Evolutionary conservation across 441 rosid genomes (phyloP).

Genomic region (Populus tomentosa): DNA sequence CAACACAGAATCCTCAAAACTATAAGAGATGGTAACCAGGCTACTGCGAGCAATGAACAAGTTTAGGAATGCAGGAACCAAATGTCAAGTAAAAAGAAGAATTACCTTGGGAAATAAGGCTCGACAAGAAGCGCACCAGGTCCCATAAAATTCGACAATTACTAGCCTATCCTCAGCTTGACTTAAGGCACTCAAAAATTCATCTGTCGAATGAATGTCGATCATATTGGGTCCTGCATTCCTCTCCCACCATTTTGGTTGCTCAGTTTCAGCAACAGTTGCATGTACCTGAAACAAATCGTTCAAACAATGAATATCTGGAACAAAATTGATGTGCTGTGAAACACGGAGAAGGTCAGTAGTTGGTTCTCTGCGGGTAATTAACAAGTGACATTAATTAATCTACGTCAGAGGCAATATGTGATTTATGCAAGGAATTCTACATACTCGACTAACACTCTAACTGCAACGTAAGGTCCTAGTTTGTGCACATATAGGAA

Average conservation of each 20-base stretch:
- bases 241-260: constrained; percentile 98
- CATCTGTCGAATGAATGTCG: constrained; percentile 89
- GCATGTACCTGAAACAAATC: constrained; percentile 55
- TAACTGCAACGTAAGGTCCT: no score
- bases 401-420: neutral
- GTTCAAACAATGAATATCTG: constrained; percentile 1
- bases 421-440: neutral
- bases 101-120: constrained; percentile 87
- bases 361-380: neutral
- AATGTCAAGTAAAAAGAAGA: constrained; percentile 1
- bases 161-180: constrained; percentile 87
- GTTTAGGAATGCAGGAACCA: neutral
- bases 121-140: constrained; percentile 97
- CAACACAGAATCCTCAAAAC: neutral
- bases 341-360: neutral
- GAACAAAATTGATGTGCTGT: neutral
- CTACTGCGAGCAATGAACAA: neutral
- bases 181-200: constrained; percentile 70
- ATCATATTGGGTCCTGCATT: constrained; percentile 85
- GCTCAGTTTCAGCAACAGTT: constrained; percentile 63
- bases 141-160: constrained; percentile 96
- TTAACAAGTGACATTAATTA: neutral
- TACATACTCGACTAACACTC: no score
- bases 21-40: neutral
- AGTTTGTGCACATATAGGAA: no score